Evolutionary conservation across 1,284 basidiomycete species (phyloP).

Genomic region (Leccinum insolens): DNA sequence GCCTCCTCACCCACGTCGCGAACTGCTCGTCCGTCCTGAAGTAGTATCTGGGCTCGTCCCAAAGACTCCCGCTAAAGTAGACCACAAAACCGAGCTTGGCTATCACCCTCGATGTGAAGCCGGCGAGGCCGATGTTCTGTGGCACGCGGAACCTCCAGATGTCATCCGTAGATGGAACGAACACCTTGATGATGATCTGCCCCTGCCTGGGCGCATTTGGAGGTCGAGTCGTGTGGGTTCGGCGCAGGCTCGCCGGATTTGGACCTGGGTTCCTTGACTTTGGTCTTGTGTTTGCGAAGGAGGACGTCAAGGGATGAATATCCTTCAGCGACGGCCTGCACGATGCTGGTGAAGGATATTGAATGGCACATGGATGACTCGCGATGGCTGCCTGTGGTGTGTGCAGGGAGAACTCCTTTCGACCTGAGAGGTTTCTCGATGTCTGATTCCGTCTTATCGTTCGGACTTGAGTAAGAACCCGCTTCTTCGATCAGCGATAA

Average conservation of each 20-base stretch:
- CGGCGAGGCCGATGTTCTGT: constrained; percentile 30
- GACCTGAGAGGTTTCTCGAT: background rate
- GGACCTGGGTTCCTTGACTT: background rate
- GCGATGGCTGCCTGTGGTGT: constrained; percentile 8
- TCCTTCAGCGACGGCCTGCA: constrained; percentile 18
- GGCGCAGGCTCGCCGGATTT: background rate
- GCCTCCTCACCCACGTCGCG: constrained; percentile 26
- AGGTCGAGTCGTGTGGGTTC: constrained; percentile 5
- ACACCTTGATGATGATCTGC: constrained; percentile 43
- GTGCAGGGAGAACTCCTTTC: background rate
- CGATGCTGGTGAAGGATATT: constrained; percentile 20
- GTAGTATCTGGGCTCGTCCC: constrained; percentile 35
- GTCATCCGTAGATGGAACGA: constrained; percentile 42
- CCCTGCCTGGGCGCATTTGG: constrained; percentile 37
- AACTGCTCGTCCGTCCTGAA: constrained; percentile 30
- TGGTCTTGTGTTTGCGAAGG: constrained; percentile 21
- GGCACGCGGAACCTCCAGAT: constrained; percentile 44
- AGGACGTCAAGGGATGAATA: constrained; percentile 23
- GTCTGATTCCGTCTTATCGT: background rate
- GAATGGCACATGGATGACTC: constrained; percentile 22
- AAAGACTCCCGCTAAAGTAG: constrained; percentile 35
- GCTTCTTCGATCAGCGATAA: constrained; percentile 18
- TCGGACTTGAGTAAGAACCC: background rate
- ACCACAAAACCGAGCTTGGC: constrained; percentile 41
- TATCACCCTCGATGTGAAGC: constrained; percentile 37